Conservation (phyloP, 768 basidiomycete species). For the Cyathus striatus region DNA sequence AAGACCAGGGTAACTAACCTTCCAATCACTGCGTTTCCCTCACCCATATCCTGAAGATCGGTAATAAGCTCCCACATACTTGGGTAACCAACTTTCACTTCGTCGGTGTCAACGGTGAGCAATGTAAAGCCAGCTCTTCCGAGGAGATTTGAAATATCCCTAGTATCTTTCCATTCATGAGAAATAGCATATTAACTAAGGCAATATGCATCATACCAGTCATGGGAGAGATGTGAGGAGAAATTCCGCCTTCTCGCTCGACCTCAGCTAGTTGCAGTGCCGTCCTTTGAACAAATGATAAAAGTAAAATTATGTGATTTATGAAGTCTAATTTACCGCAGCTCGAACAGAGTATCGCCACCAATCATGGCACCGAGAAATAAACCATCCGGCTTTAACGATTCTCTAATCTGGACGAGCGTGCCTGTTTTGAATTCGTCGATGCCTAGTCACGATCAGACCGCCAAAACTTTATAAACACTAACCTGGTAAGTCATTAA, state of each 20-base stretch:
- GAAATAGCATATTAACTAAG: neutral
- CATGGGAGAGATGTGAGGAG: slow-evolving; percentile 97
- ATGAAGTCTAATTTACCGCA: slow-evolving; percentile 70
- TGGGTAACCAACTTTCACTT: slow-evolving; percentile 86
- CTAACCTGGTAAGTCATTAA: slow-evolving; percentile 91
- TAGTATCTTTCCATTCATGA: slow-evolving; percentile 56
- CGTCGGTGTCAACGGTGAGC: slow-evolving; percentile 93
- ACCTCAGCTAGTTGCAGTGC: slow-evolving; percentile 90
- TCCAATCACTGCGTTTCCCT: slow-evolving; percentile 86
- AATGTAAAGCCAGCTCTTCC: slow-evolving; percentile 90
- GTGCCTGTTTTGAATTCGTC: slow-evolving; percentile 76
- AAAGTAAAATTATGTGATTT: neutral
- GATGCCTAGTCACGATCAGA: slow-evolving; percentile 18
- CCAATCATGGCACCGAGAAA: slow-evolving; percentile 95
- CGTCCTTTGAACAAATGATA: slow-evolving; percentile 46
- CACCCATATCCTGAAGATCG: slow-evolving; percentile 95
- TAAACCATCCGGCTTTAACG: slow-evolving; percentile 84
- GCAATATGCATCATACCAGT: slow-evolving; percentile 53
- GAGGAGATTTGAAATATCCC: slow-evolving; percentile 89
- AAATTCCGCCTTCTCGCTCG: slow-evolving; percentile 93
- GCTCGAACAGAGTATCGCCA: slow-evolving; percentile 93
- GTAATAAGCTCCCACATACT: slow-evolving; percentile 95
- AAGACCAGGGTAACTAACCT: slow-evolving; percentile 38
- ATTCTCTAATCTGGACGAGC: slow-evolving; percentile 86
- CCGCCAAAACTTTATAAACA: neutral